Conservation (phyloP, 164 flowering plant genomes). For the Buxus sempervirens region DNA sequence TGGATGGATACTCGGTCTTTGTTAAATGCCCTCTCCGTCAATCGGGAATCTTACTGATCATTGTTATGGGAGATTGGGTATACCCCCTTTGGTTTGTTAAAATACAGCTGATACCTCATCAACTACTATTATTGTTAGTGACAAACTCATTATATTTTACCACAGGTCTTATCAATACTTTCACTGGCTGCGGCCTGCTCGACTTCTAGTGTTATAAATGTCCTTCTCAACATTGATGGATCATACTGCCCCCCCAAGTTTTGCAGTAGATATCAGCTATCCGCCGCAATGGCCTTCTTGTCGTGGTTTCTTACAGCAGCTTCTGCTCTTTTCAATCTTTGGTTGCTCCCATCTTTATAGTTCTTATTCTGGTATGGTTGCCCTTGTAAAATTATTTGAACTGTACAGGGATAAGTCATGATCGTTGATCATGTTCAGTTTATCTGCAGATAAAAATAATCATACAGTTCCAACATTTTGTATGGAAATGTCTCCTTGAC, state of each 20-base stretch:
- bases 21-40: slow-evolving; percentile 29
- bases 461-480: too few relatives aligned
- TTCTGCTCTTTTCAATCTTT: slow-evolving; percentile 63
- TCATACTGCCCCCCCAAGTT: slow-evolving; percentile 40
- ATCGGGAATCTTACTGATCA: slow-evolving; percentile 26
- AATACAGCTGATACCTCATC: background rate
- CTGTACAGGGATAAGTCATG: too few relatives aligned
- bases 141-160: background rate
- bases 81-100: background rate
- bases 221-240: slow-evolving; percentile 37
- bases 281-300: slow-evolving; percentile 70
- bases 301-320: slow-evolving; percentile 62
- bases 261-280: slow-evolving; percentile 65
- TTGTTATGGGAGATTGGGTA: slow-evolving; percentile 51
- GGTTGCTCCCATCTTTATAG: slow-evolving; percentile 60
- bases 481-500: too few relatives aligned
- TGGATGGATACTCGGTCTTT: slow-evolving; percentile 46
- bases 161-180: slow-evolving; percentile 58
- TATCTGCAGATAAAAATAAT: too few relatives aligned
- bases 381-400: background rate
- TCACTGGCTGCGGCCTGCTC: slow-evolving; percentile 70
- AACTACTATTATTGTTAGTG: background rate
- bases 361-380: background rate
- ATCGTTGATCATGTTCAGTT: too few relatives aligned
- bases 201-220: slow-evolving; percentile 52